phyloP scores from a whole-genome alignment of 805 yeast genomes.

The Jamesozyma rosinii region DNA sequence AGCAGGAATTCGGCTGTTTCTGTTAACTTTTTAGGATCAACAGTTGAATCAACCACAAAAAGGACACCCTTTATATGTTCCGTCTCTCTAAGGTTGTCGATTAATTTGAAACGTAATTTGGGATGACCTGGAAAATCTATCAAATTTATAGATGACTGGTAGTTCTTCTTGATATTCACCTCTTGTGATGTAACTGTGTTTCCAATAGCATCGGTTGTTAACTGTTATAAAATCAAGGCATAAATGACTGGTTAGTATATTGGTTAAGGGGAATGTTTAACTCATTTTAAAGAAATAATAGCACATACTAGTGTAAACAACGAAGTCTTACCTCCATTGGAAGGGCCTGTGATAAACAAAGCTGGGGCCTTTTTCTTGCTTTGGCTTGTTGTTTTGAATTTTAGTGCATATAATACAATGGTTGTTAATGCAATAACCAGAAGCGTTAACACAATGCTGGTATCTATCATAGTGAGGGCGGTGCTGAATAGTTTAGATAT shows the following conservation, averaged over 20 bases:
- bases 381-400: background rate
- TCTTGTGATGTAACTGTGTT: constrained; percentile 46
- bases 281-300: background rate
- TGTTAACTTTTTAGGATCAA: constrained; percentile 40
- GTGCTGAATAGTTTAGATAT: no score
- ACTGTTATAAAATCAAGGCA: constrained; percentile 12
- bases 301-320: constrained; percentile 31
- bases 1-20: constrained; percentile 51
- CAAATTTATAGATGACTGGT: constrained; percentile 38
- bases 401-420: background rate
- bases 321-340: constrained; percentile 58
- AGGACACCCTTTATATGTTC: constrained; percentile 54
- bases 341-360: constrained; percentile 55
- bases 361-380: constrained; percentile 35
- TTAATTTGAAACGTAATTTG: constrained; percentile 53
- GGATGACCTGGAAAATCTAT: constrained; percentile 86
- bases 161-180: constrained; percentile 33
- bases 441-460: background rate
- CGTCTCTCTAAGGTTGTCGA: constrained; percentile 36
- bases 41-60: constrained; percentile 69
- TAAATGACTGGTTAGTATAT: constrained; percentile 2
- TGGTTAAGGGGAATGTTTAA: background rate
- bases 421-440: background rate
- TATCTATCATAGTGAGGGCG: background rate
- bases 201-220: constrained; percentile 25